phyloP scores from a whole-genome alignment of 2,329 filamentous ascomycete genomes.

The Cladophialophora chaetospira region DNA sequence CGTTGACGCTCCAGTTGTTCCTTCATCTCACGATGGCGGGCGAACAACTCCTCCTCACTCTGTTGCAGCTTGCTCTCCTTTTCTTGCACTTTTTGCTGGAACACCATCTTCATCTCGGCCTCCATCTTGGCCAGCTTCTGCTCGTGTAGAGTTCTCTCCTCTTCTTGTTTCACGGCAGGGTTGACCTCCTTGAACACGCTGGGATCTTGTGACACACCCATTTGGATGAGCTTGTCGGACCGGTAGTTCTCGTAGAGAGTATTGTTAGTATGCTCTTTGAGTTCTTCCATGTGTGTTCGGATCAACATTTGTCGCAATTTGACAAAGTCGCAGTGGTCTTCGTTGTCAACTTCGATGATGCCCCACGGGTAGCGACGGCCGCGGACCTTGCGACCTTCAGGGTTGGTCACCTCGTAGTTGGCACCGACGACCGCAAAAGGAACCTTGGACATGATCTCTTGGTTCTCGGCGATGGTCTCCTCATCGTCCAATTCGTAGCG shows the following conservation, averaged over 20 bases:
- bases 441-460: conserved; percentile 99
- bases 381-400: conserved; percentile 92
- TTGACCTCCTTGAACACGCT: conserved; percentile 99
- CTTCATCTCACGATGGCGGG: conserved; percentile 99
- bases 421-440: conserved; percentile 97
- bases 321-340: conserved; percentile 99
- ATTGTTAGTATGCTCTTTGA: conserved; percentile 99
- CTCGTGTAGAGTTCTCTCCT: conserved; percentile 96
- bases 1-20: conserved; percentile 96
- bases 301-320: conserved; percentile 99
- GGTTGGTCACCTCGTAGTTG: conserved; percentile 87
- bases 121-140: conserved; percentile 99
- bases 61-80: conserved; percentile 99
- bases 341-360: conserved; percentile 98
- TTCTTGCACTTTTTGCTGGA: conserved; percentile 99
- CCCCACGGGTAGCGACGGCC: conserved; percentile 98
- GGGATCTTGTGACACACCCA: conserved; percentile 98
- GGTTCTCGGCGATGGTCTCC: conserved; percentile 99
- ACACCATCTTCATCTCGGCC: conserved; percentile 99
- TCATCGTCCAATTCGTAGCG: conserved; percentile 98
- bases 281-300: conserved; percentile 99
- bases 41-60: conserved; percentile 98
- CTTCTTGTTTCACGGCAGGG: conserved; percentile 99
- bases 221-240: conserved; percentile 96
- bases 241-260: conserved; percentile 99